Percentiles rank a stretch among this genome's conserved stretches.
These are phyloP conservation scores for Heterobasidion annosum DNA, from an alignment of 1,284 basidiomycete genomes.

Conservation along the genomic window DNA sequence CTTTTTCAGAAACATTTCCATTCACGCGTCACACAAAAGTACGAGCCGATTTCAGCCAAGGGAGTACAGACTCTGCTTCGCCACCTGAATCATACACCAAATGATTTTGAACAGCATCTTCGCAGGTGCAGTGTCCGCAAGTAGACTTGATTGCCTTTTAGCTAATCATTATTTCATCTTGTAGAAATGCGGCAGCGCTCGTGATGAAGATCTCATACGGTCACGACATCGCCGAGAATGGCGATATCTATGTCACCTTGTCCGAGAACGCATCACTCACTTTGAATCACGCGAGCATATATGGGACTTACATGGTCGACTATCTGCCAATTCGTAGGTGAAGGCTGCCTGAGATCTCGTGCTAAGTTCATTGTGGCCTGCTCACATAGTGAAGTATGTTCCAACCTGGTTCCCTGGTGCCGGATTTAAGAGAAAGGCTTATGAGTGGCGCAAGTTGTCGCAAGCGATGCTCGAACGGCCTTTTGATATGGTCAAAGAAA, in stretches of 20 bases:
- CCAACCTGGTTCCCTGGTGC: constrained; percentile 3
- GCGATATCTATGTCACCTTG: constrained; percentile 33
- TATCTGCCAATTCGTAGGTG: constrained; percentile 17
- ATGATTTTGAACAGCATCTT: constrained; percentile 13
- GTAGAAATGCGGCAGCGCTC: constrained; percentile 14
- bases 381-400: neutral
- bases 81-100: constrained; percentile 10
- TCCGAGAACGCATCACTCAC: constrained; percentile 24
- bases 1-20: constrained; percentile 37
- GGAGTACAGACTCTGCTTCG: neutral
- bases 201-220: constrained; percentile 19
- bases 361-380: neutral
- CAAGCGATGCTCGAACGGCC: neutral
- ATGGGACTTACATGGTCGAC: constrained; percentile 22
- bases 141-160: neutral
- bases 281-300: constrained; percentile 14
- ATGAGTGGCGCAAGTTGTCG: neutral
- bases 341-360: neutral
- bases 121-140: neutral
- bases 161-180: neutral
- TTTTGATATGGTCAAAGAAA: neutral
- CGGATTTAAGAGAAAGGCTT: constrained; percentile 6
- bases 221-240: constrained; percentile 21
- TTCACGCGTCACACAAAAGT: constrained; percentile 23
- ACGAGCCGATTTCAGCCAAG: constrained; percentile 18